These are phyloP conservation scores for Cryphonectria japonica DNA, from an alignment of 2,329 filamentous ascomycete species.

Conservation along the genomic window DNA sequence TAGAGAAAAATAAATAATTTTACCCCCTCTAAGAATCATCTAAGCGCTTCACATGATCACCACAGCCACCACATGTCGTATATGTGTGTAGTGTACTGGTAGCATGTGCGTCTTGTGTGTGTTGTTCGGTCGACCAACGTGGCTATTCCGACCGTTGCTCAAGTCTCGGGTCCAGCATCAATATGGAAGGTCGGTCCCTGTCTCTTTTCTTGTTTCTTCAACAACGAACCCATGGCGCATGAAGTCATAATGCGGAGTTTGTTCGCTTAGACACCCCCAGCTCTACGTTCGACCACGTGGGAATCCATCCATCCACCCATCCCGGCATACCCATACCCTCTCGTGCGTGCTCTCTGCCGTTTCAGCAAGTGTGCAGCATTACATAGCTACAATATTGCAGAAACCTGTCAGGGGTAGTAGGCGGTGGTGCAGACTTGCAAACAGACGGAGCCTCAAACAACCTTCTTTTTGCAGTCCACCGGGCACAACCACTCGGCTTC, in stretches of 20 bases:
- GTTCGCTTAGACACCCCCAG: not conserved
- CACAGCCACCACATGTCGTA: not conserved
- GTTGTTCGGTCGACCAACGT: not conserved
- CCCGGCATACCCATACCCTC: not conserved
- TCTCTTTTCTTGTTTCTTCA: not conserved
- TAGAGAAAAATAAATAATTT: too few relatives aligned
- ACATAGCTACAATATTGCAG: too few relatives aligned
- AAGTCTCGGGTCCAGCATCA: not conserved
- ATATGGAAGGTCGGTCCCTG: not conserved
- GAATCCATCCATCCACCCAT: not conserved
- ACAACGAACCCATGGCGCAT: not conserved
- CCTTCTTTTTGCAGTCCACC: not conserved
- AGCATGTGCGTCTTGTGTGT: not conserved
- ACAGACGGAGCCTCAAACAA: not conserved
- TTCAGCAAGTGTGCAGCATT: not conserved
- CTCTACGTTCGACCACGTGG: constrained; percentile 3
- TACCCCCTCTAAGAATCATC: not conserved
- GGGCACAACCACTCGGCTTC: not conserved
- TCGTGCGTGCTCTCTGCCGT: not conserved
- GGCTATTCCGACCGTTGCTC: not conserved
- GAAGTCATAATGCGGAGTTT: not conserved
- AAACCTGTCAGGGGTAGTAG: not conserved
- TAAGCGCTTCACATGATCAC: not conserved
- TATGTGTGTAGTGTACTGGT: not conserved
- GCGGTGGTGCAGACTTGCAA: not conserved